These are phyloP conservation scores for Colletotrichum lini DNA, from an alignment of 2,329 filamentous ascomycete species.

Conservation along the genomic window DNA sequence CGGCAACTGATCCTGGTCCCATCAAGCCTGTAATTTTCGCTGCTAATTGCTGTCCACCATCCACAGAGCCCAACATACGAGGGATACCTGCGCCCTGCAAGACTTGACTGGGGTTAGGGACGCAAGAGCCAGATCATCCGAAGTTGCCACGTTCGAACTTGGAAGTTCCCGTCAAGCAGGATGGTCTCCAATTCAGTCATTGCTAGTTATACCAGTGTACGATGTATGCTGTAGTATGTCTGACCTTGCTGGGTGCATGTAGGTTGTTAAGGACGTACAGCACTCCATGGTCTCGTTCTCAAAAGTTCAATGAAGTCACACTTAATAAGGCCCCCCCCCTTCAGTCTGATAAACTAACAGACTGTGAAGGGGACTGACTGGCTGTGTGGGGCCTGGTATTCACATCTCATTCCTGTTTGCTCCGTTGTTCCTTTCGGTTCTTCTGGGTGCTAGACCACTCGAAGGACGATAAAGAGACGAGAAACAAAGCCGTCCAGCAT, in stretches of 20 bases:
- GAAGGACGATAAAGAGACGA: background rate
- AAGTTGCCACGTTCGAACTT: conserved; percentile 17
- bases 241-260: background rate
- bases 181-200: conserved; percentile 24
- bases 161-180: conserved; percentile 18
- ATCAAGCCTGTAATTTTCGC: conserved; percentile 18
- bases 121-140: conserved; percentile 33
- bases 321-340: no score
- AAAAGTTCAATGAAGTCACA: background rate
- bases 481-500: background rate
- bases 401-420: background rate
- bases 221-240: background rate
- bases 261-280: conserved; percentile 25
- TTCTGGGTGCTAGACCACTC: background rate
- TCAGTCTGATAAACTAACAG: no score
- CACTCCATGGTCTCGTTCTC: background rate
- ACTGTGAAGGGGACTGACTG: no score
- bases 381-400: background rate
- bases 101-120: conserved; percentile 16
- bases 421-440: background rate
- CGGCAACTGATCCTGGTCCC: conserved; percentile 3
- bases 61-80: conserved; percentile 10
- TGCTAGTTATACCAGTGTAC: background rate
- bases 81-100: background rate
- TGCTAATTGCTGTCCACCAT: background rate